Evolutionary conservation across 2,329 filamentous ascomycete genomes (phyloP).

Genomic region (Nannizziopsis arthrosporioides): DNA sequence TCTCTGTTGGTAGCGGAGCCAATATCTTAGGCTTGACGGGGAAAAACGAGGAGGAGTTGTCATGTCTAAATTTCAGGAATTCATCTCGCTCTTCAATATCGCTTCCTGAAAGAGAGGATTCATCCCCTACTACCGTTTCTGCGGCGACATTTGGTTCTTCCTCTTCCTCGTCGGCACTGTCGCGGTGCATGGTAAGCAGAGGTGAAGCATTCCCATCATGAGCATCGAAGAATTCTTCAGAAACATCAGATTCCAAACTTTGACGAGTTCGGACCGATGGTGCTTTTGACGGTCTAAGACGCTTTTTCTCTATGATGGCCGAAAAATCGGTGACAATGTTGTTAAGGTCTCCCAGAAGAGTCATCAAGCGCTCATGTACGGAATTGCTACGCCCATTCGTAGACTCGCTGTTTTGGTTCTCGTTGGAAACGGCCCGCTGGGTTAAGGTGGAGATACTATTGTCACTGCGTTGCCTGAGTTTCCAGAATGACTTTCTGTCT

Average conservation of each 20-base stretch:
- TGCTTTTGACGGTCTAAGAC: conserved; percentile 50
- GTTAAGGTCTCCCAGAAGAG: conserved; percentile 75
- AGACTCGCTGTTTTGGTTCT: conserved; percentile 18
- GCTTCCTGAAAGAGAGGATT: conserved; percentile 49
- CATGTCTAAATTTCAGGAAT: conserved; percentile 26
- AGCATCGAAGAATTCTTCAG: conserved; percentile 92
- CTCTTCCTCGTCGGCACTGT: conserved; percentile 57
- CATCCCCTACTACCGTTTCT: conserved; percentile 33
- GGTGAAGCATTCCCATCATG: conserved; percentile 53
- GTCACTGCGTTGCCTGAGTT: conserved; percentile 54
- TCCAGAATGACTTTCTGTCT: conserved; percentile 78
- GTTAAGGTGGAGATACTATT: conserved; percentile 23
- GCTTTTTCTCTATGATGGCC: conserved; percentile 67
- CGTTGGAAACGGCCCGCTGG: conserved; percentile 33
- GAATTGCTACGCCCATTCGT: conserved; percentile 24
- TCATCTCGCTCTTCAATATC: conserved; percentile 41
- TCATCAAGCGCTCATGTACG: conserved; percentile 70
- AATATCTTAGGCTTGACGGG: conserved; percentile 66
- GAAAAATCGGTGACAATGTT: conserved; percentile 73
- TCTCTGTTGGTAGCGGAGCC: conserved; percentile 60
- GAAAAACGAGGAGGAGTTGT: conserved; percentile 47
- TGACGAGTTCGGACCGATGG: conserved; percentile 46
- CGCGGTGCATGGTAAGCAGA: conserved; percentile 62
- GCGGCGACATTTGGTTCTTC: conserved; percentile 38
- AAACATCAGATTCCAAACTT: conserved; percentile 71